Conservation (phyloP, 345 rosid genomes). For the Pelargonium nanum region DNA sequence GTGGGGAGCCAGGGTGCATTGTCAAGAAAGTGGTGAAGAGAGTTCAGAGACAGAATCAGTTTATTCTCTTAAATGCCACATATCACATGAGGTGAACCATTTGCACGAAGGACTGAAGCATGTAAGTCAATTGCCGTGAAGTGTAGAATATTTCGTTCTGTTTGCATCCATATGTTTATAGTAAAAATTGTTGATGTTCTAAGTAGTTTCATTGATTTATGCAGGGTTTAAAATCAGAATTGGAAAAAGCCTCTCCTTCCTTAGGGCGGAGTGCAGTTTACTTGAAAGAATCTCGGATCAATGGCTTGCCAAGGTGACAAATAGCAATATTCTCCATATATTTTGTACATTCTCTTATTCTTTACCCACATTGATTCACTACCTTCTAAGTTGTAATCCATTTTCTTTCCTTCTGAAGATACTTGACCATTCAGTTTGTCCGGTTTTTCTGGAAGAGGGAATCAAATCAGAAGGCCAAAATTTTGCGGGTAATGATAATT, state of each 20-base stretch:
- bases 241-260: constrained; percentile 88
- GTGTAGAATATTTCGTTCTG: not conserved
- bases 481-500: constrained; percentile 63
- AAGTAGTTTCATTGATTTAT: constrained; percentile 1
- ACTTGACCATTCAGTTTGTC: constrained; percentile 95
- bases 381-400: not conserved
- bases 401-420: constrained; percentile 41
- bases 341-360: constrained; percentile 1
- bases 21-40: constrained; percentile 90
- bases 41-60: constrained; percentile 74
- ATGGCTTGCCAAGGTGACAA: constrained; percentile 68
- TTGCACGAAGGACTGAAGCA: constrained; percentile 94
- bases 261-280: constrained; percentile 77
- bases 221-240: constrained; percentile 85
- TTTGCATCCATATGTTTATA: not conserved
- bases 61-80: constrained; percentile 91
- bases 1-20: constrained; percentile 48
- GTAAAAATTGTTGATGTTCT: not conserved
- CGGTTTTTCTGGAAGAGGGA: constrained; percentile 99
- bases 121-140: constrained; percentile 34
- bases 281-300: constrained; percentile 73
- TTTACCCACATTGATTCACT: not conserved
- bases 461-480: constrained; percentile 96
- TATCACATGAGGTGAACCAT: constrained; percentile 97
- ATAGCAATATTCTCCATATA: constrained; percentile 1